These are phyloP conservation scores for Microsporum audouinii DNA, from an alignment of 2,329 filamentous ascomycete genomes.

Conservation along the genomic window DNA sequence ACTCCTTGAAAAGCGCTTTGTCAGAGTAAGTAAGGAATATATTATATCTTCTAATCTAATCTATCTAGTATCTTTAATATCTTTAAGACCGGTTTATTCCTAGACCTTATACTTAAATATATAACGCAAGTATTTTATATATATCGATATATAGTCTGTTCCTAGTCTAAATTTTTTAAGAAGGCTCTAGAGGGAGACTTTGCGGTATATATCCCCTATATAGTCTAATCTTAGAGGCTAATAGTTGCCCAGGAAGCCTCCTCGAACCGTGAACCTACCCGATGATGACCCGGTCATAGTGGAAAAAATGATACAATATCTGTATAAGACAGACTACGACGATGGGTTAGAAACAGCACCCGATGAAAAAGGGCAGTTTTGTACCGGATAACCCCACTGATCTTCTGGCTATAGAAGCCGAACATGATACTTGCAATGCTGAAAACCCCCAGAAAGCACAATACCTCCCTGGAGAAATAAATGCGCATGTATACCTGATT, in stretches of 20 bases:
- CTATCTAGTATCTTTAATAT: not conserved
- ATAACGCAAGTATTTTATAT: not conserved
- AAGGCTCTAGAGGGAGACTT: not conserved
- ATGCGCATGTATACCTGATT: not conserved
- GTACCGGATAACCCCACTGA: not conserved
- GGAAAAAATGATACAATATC: not conserved
- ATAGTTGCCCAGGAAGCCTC: not conserved
- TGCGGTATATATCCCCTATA: not conserved
- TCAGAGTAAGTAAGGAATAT: no score
- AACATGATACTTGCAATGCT: not conserved
- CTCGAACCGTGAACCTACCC: not conserved
- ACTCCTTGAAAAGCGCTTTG: no score
- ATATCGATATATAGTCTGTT: not conserved
- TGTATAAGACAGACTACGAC: not conserved
- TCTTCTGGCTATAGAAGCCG: not conserved
- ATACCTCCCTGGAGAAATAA: not conserved
- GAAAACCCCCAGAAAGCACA: not conserved
- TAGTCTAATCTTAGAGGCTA: not conserved
- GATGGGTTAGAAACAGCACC: not conserved
- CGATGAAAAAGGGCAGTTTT: not conserved
- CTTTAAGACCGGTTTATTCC: no score
- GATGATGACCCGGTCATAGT: not conserved
- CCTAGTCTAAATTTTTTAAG: not conserved
- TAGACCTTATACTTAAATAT: not conserved
- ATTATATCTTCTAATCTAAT: no score